A percentile compares a stretch with the other conserved stretches of the same genome.
Conservation (phyloP, 2,329 filamentous ascomycete species). For the Zasmidium angulare region DNA sequence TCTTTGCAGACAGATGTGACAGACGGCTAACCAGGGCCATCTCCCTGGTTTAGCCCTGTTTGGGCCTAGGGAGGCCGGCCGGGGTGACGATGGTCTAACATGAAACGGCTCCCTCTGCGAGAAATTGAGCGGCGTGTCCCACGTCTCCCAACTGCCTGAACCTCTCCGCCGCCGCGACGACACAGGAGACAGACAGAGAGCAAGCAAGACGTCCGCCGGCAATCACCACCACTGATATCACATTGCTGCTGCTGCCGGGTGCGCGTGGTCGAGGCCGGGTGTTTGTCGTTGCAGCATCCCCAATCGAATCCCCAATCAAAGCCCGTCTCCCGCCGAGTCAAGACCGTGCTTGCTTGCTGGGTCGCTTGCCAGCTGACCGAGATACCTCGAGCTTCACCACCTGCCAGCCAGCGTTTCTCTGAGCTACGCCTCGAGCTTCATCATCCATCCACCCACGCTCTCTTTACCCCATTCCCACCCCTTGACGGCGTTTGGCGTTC, state of each 20-base stretch:
- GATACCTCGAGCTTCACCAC: constrained; percentile 1
- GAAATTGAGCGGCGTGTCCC: neutral
- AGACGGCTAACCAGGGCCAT: neutral
- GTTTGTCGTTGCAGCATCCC: too few relatives aligned
- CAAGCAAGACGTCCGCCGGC: too few relatives aligned
- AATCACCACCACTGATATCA: too few relatives aligned
- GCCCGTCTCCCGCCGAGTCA: constrained; percentile 4
- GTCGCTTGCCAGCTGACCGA: neutral
- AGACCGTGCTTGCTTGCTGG: neutral
- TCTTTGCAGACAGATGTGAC: neutral
- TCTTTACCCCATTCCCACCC: constrained; percentile 6
- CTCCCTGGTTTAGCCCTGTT: neutral
- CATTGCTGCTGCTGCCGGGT: too few relatives aligned
- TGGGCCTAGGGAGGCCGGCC: neutral
- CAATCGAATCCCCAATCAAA: neutral
- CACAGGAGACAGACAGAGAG: neutral
- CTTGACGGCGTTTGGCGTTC: constrained; percentile 24
- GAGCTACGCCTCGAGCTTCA: constrained; percentile 1
- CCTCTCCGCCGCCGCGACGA: neutral
- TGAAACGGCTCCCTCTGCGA: neutral
- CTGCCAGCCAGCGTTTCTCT: too few relatives aligned
- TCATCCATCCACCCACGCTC: constrained; percentile 10
- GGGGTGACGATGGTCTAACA: neutral
- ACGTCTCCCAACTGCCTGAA: neutral
- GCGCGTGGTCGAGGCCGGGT: too few relatives aligned